phyloP scores from a whole-genome alignment of 805 yeast species.

The Suhomyces pyralidae region DNA sequence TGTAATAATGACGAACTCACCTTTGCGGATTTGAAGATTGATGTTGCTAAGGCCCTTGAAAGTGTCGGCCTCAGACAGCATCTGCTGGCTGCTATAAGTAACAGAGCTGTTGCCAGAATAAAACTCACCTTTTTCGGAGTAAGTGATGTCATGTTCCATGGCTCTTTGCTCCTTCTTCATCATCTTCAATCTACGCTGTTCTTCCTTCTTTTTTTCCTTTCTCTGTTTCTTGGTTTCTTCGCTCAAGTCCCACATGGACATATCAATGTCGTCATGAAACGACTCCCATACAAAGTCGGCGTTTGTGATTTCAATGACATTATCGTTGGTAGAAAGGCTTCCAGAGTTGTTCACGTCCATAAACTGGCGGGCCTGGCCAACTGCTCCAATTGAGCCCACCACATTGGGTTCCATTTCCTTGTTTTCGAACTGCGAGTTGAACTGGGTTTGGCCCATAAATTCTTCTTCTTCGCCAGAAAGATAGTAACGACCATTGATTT shows the following conservation, averaged over 20 bases:
- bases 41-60: constrained; percentile 36
- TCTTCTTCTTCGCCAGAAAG: constrained; percentile 3
- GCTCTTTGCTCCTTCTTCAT: constrained; percentile 11
- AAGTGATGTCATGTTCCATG: constrained; percentile 4
- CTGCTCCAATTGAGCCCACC: background rate
- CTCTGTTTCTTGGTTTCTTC: constrained; percentile 9
- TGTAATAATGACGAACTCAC: constrained; percentile 41
- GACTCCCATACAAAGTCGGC: constrained; percentile 33
- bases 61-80: background rate
- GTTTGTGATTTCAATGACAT: constrained; percentile 21
- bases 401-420: background rate
- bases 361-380: background rate
- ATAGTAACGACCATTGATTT: background rate
- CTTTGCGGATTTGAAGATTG: constrained; percentile 25
- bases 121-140: constrained; percentile 2
- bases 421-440: background rate
- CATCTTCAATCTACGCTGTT: constrained; percentile 9
- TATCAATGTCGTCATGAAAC: constrained; percentile 23
- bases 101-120: constrained; percentile 1
- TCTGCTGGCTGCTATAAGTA: background rate
- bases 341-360: background rate
- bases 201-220: constrained; percentile 12
- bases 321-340: background rate
- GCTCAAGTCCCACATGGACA: constrained; percentile 22
- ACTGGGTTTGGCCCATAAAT: constrained; percentile 4